Base-by-base conservation (phyloP, 1,284 basidiomycete species). In the Flammula alnicola region DNA sequence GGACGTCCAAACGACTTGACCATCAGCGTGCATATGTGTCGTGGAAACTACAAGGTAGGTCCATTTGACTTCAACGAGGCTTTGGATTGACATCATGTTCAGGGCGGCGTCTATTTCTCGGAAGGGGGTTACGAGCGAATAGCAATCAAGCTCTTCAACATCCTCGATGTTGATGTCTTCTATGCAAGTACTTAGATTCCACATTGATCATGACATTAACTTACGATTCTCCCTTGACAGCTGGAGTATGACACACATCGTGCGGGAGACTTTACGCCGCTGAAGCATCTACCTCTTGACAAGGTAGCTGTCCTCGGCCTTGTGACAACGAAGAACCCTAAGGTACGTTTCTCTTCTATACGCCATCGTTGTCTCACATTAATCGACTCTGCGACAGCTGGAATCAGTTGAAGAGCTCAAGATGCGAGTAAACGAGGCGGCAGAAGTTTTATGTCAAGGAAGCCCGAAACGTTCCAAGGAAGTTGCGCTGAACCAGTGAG, bases 241-340 rank as follows among this genome's bases (percentile, higher is more conserved):
- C 76, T 88, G 38, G 89, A 93, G 70, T 93, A 90, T 66, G 91
- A 93, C 63, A 86, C 86, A 12, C 76, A 79, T 47, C 83, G 87
- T 20, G 81, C 88, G 0, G 87, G 87, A 38, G 77, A 81, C 50
- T 91, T 92, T 60, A 75, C 78, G 60, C 85, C 87, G 4, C 75
- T 91, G 26, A 79, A 72, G 55, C 63, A 83, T 58, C 73, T 93
- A 11, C 88, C 91, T 0, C 70, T 71, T 23, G 73, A 83, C 67
- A 92, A 90, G 66, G 71, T 77, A 7, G 82, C 82, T 37, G 84
- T 93, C 7, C 74, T 93, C 12, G 91, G 91, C 9, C 72, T 93
- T 20, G 76, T 93, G 39, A 84, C 86, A 1, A 86, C 83, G 23
- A 93, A 93, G 68, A 77, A 81, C 57, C 71, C 83, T 6, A 67